Conservation (phyloP, 352 stramenopile genomes). For the Phytophthora sojae region DNA sequence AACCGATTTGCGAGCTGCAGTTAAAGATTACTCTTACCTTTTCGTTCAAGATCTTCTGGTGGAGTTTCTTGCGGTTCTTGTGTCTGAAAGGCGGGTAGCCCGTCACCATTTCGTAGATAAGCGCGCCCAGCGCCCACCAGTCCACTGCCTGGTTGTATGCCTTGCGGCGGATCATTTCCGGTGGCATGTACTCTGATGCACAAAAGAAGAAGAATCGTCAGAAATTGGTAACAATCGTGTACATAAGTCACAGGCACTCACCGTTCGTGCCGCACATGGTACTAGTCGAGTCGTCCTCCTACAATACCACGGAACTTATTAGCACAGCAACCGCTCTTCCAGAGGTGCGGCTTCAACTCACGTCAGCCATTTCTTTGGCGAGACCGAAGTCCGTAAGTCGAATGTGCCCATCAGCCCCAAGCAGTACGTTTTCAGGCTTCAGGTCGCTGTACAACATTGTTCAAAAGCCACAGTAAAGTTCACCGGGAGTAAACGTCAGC, state of each 20-base stretch:
- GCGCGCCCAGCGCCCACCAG: slow-evolving; percentile 83
- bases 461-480: slow-evolving; percentile 8
- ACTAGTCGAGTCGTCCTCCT: slow-evolving; percentile 79
- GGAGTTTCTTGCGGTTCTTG: slow-evolving; percentile 89
- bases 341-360: slow-evolving; percentile 26
- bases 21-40: slow-evolving; percentile 48
- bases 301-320: slow-evolving; percentile 26
- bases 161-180: slow-evolving; percentile 87
- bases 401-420: slow-evolving; percentile 86
- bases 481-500: neutral
- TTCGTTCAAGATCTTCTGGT: slow-evolving; percentile 89
- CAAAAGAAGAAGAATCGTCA: slow-evolving; percentile 2
- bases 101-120: slow-evolving; percentile 91
- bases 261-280: slow-evolving; percentile 88
- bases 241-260: slow-evolving; percentile 18
- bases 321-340: slow-evolving; percentile 3
- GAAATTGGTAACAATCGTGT: neutral
- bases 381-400: slow-evolving; percentile 89
- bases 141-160: slow-evolving; percentile 89
- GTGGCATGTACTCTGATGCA: slow-evolving; percentile 84
- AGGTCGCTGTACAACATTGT: slow-evolving; percentile 60
- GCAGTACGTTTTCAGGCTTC: slow-evolving; percentile 87
- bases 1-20: neutral
- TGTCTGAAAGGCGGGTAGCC: slow-evolving; percentile 83
- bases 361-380: slow-evolving; percentile 79